Conservation (phyloP, 2,329 filamentous ascomycete species). For the Rutstroemia sp. region DNA sequence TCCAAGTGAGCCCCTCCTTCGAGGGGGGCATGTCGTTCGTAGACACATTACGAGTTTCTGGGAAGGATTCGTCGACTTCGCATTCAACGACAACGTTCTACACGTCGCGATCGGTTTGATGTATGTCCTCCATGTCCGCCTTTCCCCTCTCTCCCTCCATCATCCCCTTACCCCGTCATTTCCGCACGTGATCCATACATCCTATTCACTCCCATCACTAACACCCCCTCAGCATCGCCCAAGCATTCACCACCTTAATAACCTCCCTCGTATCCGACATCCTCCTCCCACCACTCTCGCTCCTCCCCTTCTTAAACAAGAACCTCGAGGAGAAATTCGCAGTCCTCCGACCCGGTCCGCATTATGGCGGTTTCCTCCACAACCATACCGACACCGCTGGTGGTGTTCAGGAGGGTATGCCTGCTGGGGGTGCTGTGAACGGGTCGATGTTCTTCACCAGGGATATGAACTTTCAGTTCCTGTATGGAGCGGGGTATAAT, state of each 20-base stretch:
- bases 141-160: background rate
- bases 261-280: slow-evolving; percentile 67
- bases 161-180: background rate
- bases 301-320: slow-evolving; percentile 60
- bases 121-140: slow-evolving; percentile 32
- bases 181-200: background rate
- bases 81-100: slow-evolving; percentile 66
- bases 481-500: slow-evolving; percentile 48
- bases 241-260: slow-evolving; percentile 63
- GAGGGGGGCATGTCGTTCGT: slow-evolving; percentile 19
- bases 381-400: background rate
- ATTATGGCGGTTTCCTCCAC: slow-evolving; percentile 30
- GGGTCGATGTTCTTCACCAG: no score
- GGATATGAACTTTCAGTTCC: background rate
- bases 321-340: slow-evolving; percentile 72
- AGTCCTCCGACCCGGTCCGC: slow-evolving; percentile 50
- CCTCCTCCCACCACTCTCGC: slow-evolving; percentile 59
- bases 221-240: slow-evolving; percentile 46
- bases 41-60: slow-evolving; percentile 39
- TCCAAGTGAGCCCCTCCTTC: slow-evolving; percentile 21
- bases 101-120: slow-evolving; percentile 71
- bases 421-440: background rate
- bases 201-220: background rate
- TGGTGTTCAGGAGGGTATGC: background rate
- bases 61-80: slow-evolving; percentile 64